Evolutionary conservation across 768 basidiomycete genomes (phyloP), one percentile per base, ranked within the genome.

Genomic region (Calocybe indica): DNA sequence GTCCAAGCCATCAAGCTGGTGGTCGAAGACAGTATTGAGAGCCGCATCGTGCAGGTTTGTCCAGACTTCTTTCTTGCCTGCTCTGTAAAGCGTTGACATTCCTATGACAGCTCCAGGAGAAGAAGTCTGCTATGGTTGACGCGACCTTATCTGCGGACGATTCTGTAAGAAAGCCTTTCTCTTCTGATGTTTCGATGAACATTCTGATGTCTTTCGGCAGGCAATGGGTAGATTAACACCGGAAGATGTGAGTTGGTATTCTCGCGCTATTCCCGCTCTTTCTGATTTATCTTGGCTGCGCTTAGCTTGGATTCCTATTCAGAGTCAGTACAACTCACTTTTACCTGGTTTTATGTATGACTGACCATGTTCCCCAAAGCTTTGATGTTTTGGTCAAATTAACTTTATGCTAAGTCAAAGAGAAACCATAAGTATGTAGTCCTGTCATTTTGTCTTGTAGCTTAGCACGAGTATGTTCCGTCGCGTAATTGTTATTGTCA

Each of bases 1-100:
- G 90, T 99, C 40, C 80, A 88, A 56, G 92, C 92, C 11, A 91
- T 92, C 64, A 95, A 98, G 58, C 74, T 98, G 7, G 88, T 97
- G 12, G 78, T 97, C 37, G 93, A 98, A 65, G 94, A 99, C 62
- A 91, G 89, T 50, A 98, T 99, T 52, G 96, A 99, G 63, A 86
- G 85, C 57, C 84, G 92, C 52, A 98, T 99, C 48, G 77, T 99
- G 12, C 91, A 95, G 66, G 82, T 85, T 42, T 43, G 69, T 48
- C 9, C 9, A 38, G 5, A n/a, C 31, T 40, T 29, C 35, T 41
- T 38, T 4, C 5, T 30, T 33, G 2, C 31, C 9, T 37, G 37
- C 13, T 8, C 37, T 37, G n/a, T 48, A 6, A 13, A 40, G 32
- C 48, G n/a, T 29, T 53, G 8, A 43, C 35, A 15, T 38, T 40